Evolutionary conservation across 1,284 basidiomycete species (phyloP), one percentile per base, ranked within the genome.

Genomic region (Cystobasidium sp.): DNA sequence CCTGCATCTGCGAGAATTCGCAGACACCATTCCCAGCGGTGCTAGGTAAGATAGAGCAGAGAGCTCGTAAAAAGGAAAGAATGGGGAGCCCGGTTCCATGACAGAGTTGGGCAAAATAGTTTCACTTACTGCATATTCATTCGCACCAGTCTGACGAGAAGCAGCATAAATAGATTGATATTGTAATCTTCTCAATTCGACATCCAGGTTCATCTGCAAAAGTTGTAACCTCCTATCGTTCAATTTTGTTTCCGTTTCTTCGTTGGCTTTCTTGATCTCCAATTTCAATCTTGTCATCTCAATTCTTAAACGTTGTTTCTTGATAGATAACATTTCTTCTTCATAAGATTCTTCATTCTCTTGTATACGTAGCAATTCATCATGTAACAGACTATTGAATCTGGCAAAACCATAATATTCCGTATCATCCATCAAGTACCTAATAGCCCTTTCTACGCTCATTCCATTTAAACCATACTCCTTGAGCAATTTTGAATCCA

Each of bases 341-440:
- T 47, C 12, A 37, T 47, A 24, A 9, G 14, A n/a, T 12, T 47
- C 47, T 39, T 47, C 61, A 46, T 47, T 22, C 2, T 63, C 43
- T 49, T 63, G 12, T 41, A 63, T 0, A 18, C 61, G 39, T 63
- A 56, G 39, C 12, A 56, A 10, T 24, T 68, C 66, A 5, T 41
- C 52, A 24, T 10, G 2, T 7, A 58, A 51, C 14, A 41, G 5
- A 8, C 4, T 18, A 41, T 53, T 12, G 5, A 68, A 41, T 44
- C 66, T 53, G n/a, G 49, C 20, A 8, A 68, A 20, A 51, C 66
- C 66, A 46, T 58, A 68, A 39, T 68, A 68, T 31, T 68, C 52
- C 24, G 66, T 37, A 46, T 68, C 66, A 37, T 68, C 66, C 43
- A 43, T 20, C 6, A 68, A 22, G 12, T 68, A 68, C 10, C 66